A percentile compares a stretch with the other conserved stretches of the same genome.
Evolutionary conservation across 2,329 filamentous ascomycete species (phyloP).

Genomic region (Aspergillus sp.): DNA sequence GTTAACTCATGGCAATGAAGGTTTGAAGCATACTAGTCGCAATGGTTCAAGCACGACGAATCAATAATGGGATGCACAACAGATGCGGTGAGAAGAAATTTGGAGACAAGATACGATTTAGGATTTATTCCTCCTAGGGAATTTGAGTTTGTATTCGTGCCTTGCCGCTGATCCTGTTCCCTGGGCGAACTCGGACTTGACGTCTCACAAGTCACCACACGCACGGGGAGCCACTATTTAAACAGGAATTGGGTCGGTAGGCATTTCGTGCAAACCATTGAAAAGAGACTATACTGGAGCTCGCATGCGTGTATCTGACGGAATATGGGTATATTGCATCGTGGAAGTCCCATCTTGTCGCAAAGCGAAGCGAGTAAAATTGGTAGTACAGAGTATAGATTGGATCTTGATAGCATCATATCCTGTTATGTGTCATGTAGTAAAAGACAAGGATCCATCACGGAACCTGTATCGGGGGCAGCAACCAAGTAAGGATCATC

Average conservation of each 20-base stretch:
- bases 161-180: slow-evolving; percentile 6
- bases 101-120: slow-evolving; percentile 3
- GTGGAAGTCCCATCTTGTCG: neutral
- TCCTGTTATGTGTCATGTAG: neutral
- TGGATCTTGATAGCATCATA: neutral
- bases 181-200: slow-evolving; percentile 9
- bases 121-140: slow-evolving; percentile 2
- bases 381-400: too few species aligned
- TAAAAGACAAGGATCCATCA: neutral
- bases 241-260: neutral
- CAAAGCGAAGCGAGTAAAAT: neutral
- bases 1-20: slow-evolving; percentile 6
- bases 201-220: slow-evolving; percentile 14
- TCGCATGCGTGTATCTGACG: slow-evolving; percentile 10
- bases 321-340: neutral
- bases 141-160: slow-evolving; percentile 9
- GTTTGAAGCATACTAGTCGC: slow-evolving; percentile 4
- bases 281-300: slow-evolving; percentile 1
- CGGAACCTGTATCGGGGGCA: neutral
- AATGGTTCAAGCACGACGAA: slow-evolving; percentile 8
- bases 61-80: slow-evolving; percentile 19
- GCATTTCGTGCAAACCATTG: neutral
- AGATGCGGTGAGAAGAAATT: slow-evolving; percentile 16
- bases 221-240: slow-evolving; percentile 1
- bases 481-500: neutral